phyloP scores from a whole-genome alignment of 169 alveolate species.

The Plasmodium gaboni region DNA sequence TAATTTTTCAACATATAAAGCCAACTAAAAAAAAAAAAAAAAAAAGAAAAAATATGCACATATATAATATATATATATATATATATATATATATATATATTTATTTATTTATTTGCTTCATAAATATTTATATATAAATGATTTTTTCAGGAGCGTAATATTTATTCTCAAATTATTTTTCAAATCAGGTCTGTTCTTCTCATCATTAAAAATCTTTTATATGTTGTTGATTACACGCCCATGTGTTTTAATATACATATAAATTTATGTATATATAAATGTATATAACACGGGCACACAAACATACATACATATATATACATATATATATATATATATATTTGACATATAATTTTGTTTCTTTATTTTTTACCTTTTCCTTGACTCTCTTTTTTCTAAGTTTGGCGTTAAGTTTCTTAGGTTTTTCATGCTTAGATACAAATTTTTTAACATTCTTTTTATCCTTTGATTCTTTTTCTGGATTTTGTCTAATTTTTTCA shows the following conservation, averaged over 20 bases:
- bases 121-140: constrained; percentile 1
- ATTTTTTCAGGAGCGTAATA: constrained; percentile 47
- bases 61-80: constrained; percentile 1
- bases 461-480: constrained; percentile 90
- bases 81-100: not conserved
- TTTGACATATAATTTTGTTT: constrained; percentile 3
- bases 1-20: constrained; percentile 52
- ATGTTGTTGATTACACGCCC: not conserved
- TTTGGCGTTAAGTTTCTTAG: constrained; percentile 90
- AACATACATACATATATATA: constrained; percentile 2
- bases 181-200: constrained; percentile 75
- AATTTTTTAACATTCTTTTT: constrained; percentile 90
- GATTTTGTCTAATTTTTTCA: constrained; percentile 97
- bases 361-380: constrained; percentile 88
- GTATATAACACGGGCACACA: not conserved
- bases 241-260: too few species aligned
- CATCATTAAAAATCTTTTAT: constrained; percentile 63
- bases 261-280: not conserved
- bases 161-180: constrained; percentile 68
- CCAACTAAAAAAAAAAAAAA: constrained; percentile 28
- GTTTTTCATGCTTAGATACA: constrained; percentile 92
- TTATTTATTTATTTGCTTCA: not conserved
- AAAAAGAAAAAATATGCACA: not conserved
- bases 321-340: constrained; percentile 5
- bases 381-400: constrained; percentile 94